These are phyloP conservation scores for Diophrys sp. DNA, from an alignment of 73 alveolate genomes.

Conservation along the genomic window DNA sequence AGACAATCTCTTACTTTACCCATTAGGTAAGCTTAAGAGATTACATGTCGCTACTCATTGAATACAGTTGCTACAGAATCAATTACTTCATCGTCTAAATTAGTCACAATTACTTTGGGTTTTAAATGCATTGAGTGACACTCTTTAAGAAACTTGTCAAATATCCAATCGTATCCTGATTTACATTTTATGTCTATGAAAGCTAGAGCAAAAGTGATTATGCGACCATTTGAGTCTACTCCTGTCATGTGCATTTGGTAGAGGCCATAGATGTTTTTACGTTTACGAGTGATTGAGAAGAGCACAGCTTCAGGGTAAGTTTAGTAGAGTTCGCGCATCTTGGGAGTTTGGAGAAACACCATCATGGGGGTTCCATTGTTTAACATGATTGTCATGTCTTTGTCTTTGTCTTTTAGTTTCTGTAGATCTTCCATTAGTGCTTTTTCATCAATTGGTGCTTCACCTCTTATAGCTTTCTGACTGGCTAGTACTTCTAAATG, in stretches of 20 bases:
- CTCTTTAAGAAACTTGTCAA: background rate
- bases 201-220: conserved; percentile 14
- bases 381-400: conserved; percentile 12
- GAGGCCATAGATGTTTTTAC: conserved; percentile 31
- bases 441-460: conserved; percentile 1
- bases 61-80: conserved; percentile 17
- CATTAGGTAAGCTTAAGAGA: conserved; percentile 14
- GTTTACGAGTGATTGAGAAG: conserved; percentile 10
- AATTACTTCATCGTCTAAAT: conserved; percentile 27
- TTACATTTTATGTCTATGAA: conserved; percentile 24
- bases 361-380: conserved; percentile 17
- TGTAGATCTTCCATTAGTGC: conserved; percentile 1
- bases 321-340: conserved; percentile 17
- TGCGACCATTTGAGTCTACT: conserved; percentile 11
- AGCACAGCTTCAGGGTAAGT: conserved; percentile 8
- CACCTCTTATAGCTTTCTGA: conserved; percentile 19
- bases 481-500: conserved; percentile 20
- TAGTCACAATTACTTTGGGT: too few species aligned
- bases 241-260: conserved; percentile 20
- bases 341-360: conserved; percentile 12
- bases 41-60: background rate
- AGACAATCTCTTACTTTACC: conserved; percentile 19
- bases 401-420: background rate
- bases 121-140: too few species aligned
- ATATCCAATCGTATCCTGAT: conserved; percentile 16